Percentiles rank a stretch among this genome's conserved stretches.
Conservation (phyloP, 148 eudicot species). For the Pouteria glomerata region DNA sequence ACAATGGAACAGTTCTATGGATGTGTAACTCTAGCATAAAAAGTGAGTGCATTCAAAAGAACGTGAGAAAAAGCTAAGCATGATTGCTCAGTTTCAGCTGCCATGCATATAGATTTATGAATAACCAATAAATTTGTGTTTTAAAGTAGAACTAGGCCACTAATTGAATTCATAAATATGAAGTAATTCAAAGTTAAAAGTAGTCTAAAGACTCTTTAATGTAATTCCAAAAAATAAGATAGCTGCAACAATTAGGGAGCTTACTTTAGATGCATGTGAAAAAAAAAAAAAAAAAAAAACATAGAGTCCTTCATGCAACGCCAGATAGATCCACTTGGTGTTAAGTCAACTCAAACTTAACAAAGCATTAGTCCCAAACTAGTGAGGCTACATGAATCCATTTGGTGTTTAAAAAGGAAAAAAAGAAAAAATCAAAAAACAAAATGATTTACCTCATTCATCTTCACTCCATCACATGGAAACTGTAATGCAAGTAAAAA, state of each 20-base stretch:
- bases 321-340: neutral
- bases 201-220: neutral
- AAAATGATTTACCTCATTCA: constrained; percentile 56
- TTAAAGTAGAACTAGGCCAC: neutral
- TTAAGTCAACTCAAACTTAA: too few species aligned
- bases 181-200: neutral
- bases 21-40: neutral
- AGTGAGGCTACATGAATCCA: too few species aligned
- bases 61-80: neutral
- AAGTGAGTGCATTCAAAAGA: neutral
- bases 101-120: neutral
- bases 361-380: too few species aligned
- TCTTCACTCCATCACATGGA: constrained; percentile 63
- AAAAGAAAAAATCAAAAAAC: neutral
- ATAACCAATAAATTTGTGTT: neutral
- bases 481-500: constrained; percentile 40
- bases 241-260: neutral
- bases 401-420: neutral
- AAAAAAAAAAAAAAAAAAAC: neutral
- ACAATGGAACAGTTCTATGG: neutral
- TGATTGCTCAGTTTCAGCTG: neutral
- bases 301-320: neutral
- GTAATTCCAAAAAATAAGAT: neutral
- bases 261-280: neutral
- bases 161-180: neutral